A percentile compares a stretch with the other conserved stretches of the same genome.
Conservation (phyloP, 106 monocot species). For the Alisma plantagoaquatica region DNA sequence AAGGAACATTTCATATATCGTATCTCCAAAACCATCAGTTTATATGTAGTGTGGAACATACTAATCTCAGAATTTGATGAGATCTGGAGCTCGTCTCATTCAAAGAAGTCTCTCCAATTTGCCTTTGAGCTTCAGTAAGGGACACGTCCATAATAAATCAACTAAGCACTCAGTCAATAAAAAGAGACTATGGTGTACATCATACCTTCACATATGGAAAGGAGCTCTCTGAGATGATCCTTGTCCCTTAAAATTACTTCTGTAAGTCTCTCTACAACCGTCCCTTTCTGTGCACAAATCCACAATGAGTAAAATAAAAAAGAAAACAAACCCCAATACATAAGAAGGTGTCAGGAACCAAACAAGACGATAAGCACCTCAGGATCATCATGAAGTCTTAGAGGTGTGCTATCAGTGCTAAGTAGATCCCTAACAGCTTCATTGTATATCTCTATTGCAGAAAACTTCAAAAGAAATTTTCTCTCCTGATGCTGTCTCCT, state of each 20-base stretch:
- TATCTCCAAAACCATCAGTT: too few relatives aligned
- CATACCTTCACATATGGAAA: constrained; percentile 85
- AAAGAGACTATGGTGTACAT: not conserved
- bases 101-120: constrained; percentile 85
- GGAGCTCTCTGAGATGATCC: constrained; percentile 47
- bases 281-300: constrained; percentile 50
- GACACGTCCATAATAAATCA: constrained; percentile 5
- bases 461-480: constrained; percentile 80
- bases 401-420: constrained; percentile 64
- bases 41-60: too few relatives aligned
- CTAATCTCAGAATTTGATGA: constrained; percentile 97
- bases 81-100: constrained; percentile 98
- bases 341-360: too few relatives aligned
- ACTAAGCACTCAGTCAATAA: not conserved
- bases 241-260: constrained; percentile 54
- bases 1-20: too few relatives aligned
- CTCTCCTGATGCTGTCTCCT: constrained; percentile 97
- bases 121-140: constrained; percentile 64
- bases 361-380: constrained; percentile 40
- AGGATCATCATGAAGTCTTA: constrained; percentile 91
- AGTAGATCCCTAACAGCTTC: constrained; percentile 96
- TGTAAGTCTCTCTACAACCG: constrained; percentile 57
- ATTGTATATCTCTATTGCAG: constrained; percentile 97
- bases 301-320: constrained; percentile 1
- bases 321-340: not conserved